phyloP scores from a whole-genome alignment of 306 rosid species.

The Spatholobus suberectus region DNA sequence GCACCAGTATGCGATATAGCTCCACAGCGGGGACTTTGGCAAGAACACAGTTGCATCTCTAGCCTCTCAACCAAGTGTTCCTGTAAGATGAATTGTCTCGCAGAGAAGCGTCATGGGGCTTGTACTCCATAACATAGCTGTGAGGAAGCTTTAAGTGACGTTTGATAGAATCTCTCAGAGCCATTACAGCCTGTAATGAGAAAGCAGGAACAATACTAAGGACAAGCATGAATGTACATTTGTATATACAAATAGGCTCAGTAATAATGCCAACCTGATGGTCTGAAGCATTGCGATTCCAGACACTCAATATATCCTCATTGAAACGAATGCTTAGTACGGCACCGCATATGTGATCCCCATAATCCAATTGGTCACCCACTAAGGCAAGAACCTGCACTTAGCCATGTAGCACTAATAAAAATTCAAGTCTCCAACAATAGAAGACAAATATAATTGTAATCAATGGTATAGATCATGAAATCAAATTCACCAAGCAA shows the following conservation, averaged over 20 bases:
- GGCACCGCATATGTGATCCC: constrained; percentile 89
- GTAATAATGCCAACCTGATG: constrained; percentile 64
- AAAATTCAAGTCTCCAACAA: neutral
- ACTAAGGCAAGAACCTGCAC: constrained; percentile 87
- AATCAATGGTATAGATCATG: neutral
- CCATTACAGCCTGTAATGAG: constrained; percentile 80
- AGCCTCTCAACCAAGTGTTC: constrained; percentile 97
- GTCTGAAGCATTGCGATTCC: constrained; percentile 95
- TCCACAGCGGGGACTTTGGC: neutral
- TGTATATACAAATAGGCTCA: neutral
- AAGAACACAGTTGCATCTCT: constrained; percentile 29
- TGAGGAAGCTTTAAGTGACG: constrained; percentile 91
- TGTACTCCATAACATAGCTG: constrained; percentile 94
- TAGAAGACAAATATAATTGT: neutral
- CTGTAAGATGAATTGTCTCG: constrained; percentile 94
- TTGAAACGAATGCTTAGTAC: constrained; percentile 94
- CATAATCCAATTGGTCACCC: constrained; percentile 90
- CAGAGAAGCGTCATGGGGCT: constrained; percentile 90
- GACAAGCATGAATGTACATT: neutral
- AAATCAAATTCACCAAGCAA: constrained; percentile 14
- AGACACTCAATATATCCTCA: constrained; percentile 89
- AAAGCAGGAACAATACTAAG: constrained; percentile 19
- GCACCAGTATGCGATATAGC: constrained; percentile 17
- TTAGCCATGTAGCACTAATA: constrained; percentile 31
- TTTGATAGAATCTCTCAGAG: constrained; percentile 85